Evolutionary conservation across 805 yeast species (phyloP), one percentile per base, ranked within the genome.

Genomic region (Metschnikowia aberdeeniae): DNA sequence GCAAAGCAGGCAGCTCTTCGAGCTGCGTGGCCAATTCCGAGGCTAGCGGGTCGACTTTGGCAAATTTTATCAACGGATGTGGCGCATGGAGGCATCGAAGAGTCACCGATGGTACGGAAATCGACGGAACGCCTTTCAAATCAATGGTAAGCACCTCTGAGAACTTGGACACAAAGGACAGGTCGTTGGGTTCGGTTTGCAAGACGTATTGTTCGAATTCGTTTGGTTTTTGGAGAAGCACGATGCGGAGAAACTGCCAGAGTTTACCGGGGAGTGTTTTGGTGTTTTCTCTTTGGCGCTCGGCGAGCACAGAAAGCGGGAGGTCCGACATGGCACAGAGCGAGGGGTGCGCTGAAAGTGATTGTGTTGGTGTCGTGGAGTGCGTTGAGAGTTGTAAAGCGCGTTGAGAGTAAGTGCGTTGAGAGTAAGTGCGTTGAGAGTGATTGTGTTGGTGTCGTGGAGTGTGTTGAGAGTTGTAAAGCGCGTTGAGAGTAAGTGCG

Each of bases 1-100:
- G 64, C 5, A 85, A 62, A 2, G 82, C 67, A 0, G 95, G 95
- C 34, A 80, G 58, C 11, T 68, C 68, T 20, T 71, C 62, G 32
- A 80, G 63, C 45, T 73, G 72, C 9, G 55, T 51, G 42, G 59
- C 55, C 41, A 67, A 47, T 26, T 57, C 63, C n/a, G 53, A 42
- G 26, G 46, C 17, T 3, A 53, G 41, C 3, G 51, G 52, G 32
- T 47, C 50, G 34, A 42, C 53, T 28, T 49, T 51, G 42, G 56
- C 52, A 22, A 53, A 54, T 31, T 42, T 53, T 33, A 51, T 36
- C 20, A 79, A 59, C 3, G 84, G 83, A 54, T 79, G 83, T 1
- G 76, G 76, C 11, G 77, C 75, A 41, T 68, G 75, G 8, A 77
- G 53, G 1, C 76, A 62, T 39, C 66, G 67, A 29, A 79, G 51